These are phyloP conservation scores for Austroboletus niveus DNA, from an alignment of 1,284 basidiomycete genomes.

Conservation along the genomic window DNA sequence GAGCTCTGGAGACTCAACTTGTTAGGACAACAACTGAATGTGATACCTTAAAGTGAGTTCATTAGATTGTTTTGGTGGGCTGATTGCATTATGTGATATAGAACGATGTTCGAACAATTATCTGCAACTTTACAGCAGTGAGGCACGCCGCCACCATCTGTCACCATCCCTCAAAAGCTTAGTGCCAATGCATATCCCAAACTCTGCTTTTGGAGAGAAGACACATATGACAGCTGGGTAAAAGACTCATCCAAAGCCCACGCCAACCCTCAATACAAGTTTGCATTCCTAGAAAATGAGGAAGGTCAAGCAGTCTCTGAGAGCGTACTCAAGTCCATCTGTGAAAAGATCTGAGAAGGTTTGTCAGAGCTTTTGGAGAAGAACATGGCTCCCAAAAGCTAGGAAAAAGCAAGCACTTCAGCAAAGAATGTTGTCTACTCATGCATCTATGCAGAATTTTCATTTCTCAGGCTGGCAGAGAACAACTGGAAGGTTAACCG, in stretches of 20 bases:
- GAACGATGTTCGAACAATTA: too few species aligned
- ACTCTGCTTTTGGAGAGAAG: conserved; percentile 1
- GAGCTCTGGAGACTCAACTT: too few species aligned
- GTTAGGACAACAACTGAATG: too few species aligned
- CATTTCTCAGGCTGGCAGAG: not conserved
- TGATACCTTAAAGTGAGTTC: too few species aligned
- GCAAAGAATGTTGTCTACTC: not conserved
- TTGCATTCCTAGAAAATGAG: conserved; percentile 6
- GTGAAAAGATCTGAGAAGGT: not conserved
- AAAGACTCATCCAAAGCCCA: conserved; percentile 1
- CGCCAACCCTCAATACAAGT: not conserved
- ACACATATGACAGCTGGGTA: not conserved
- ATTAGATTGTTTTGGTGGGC: too few species aligned
- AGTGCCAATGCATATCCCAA: not conserved
- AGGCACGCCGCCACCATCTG: too few species aligned
- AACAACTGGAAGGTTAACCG: conserved; percentile 4
- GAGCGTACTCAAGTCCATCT: not conserved
- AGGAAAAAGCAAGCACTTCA: conserved; percentile 1
- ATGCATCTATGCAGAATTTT: not conserved
- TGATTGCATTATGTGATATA: too few species aligned
- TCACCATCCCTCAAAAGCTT: not conserved
- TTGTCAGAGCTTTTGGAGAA: conserved; percentile 3
- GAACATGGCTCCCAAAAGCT: conserved; percentile 1
- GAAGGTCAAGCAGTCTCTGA: not conserved
- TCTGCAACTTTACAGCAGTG: too few species aligned